phyloP scores from a whole-genome alignment of 2,329 filamentous ascomycete genomes.

The Aspergillus caelatus region DNA sequence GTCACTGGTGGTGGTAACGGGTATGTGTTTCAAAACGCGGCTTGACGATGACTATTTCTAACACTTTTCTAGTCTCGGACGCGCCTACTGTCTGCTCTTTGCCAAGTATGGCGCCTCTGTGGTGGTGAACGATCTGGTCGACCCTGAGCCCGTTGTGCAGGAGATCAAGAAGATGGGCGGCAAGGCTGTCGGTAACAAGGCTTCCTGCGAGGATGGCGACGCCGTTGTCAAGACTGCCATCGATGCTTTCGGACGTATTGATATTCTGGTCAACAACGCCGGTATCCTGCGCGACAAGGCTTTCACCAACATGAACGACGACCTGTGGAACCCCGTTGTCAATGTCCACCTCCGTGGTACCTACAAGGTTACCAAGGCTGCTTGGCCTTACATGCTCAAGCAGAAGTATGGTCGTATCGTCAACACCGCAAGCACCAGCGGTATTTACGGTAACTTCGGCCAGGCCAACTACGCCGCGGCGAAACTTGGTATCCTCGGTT shows the following conservation, averaged over 20 bases:
- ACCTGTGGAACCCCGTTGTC: constrained; percentile 87
- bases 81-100: constrained; percentile 85
- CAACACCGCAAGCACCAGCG: constrained; percentile 95
- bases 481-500: constrained; percentile 90
- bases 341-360: constrained; percentile 92
- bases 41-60: constrained; percentile 10
- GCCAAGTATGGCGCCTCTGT: constrained; percentile 81
- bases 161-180: constrained; percentile 91
- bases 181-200: constrained; percentile 89
- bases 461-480: constrained; percentile 96
- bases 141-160: constrained; percentile 86
- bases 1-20: constrained; percentile 86
- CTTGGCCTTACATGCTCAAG: constrained; percentile 96
- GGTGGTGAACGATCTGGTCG: constrained; percentile 93
- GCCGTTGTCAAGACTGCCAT: constrained; percentile 89
- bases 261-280: constrained; percentile 97
- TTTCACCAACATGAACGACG: constrained; percentile 96
- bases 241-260: constrained; percentile 88
- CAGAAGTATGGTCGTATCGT: constrained; percentile 97
- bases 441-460: constrained; percentile 98
- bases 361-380: constrained; percentile 95
- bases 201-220: constrained; percentile 90
- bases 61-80: constrained; percentile 68
- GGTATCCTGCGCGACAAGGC: constrained; percentile 98
- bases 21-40: constrained; percentile 42